Evolutionary conservation across 192 early-diverging fungal species (phyloP).

Genomic region (Coemansia erecta): DNA sequence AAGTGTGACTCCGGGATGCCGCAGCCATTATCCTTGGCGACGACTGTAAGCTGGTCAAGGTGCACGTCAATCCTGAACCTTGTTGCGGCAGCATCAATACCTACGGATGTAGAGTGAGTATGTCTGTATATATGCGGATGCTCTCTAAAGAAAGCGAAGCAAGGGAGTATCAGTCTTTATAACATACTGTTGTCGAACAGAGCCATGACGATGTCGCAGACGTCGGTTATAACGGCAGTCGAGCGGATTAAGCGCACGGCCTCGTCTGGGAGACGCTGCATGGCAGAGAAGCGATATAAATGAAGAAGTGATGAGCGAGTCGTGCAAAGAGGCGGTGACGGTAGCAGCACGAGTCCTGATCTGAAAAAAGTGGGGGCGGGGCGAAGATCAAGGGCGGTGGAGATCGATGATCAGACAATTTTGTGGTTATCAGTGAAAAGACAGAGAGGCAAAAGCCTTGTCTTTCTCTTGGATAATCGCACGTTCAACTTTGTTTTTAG

Average conservation of each 20-base stretch:
- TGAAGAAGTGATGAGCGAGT: no score
- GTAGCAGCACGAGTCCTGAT: background rate
- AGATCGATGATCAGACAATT: no score
- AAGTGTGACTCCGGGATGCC: conserved; percentile 17
- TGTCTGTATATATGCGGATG: no score
- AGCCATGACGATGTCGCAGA: conserved; percentile 24
- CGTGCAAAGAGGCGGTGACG: no score
- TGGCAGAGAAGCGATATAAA: background rate
- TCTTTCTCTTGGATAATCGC: no score
- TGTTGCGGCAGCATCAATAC: conserved; percentile 41
- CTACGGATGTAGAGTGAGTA: conserved; percentile 1
- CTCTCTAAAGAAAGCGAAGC: no score
- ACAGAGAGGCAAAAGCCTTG: no score
- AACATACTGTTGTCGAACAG: conserved; percentile 44
- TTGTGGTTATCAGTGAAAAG: no score
- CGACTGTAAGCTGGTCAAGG: conserved; percentile 15
- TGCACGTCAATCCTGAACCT: conserved; percentile 18
- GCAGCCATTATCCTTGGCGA: conserved; percentile 36
- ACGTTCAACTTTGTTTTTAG: background rate
- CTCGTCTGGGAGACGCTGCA: conserved; percentile 13
- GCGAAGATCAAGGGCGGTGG: no score
- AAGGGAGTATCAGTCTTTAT: no score
- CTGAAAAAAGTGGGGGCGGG: background rate
- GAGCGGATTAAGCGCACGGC: conserved; percentile 23
- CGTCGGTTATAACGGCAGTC: conserved; percentile 18